phyloP scores from a whole-genome alignment of 2,329 filamentous ascomycete species.

The Aspergillus pseudoviridinutans region DNA sequence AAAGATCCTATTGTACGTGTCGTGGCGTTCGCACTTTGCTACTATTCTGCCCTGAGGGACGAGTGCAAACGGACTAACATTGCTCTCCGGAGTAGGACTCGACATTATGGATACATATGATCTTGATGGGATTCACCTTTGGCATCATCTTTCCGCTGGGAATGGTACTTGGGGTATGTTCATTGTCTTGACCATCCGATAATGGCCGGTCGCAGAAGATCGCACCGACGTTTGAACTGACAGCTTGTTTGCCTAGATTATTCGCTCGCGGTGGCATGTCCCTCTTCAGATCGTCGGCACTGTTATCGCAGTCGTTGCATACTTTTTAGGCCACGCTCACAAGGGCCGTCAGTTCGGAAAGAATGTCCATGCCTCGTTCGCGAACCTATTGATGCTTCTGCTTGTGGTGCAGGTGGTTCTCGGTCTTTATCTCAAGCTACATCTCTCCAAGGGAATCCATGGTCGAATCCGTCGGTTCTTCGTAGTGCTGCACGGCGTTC shows the following conservation, averaged over 20 bases:
- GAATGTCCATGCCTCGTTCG: constrained; percentile 80
- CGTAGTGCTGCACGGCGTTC: constrained; percentile 69
- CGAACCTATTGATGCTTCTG: constrained; percentile 74
- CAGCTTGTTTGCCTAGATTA: constrained; percentile 56
- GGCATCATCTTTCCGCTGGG: constrained; percentile 89
- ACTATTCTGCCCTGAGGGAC: not conserved
- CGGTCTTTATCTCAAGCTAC: constrained; percentile 83
- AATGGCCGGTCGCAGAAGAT: constrained; percentile 2
- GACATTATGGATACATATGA: constrained; percentile 89
- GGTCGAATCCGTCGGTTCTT: constrained; percentile 70
- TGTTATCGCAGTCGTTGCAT: constrained; percentile 73
- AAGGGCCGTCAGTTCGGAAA: constrained; percentile 78
- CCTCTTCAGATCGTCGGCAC: constrained; percentile 76
- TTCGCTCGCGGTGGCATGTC: constrained; percentile 90
- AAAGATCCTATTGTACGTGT: constrained; percentile 65
- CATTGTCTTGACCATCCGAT: constrained; percentile 1
- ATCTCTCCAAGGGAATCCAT: constrained; percentile 80
- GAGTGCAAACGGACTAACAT: constrained; percentile 3
- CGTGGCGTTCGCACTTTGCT: not conserved
- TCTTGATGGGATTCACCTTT: constrained; percentile 81
- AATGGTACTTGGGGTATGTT: constrained; percentile 84
- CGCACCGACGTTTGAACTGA: not conserved
- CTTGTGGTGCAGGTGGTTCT: constrained; percentile 72
- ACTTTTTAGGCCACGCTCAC: constrained; percentile 88
- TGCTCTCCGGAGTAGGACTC: constrained; percentile 53